Conservation (phyloP, 805 yeast genomes). For the Metschnikowia reukaufii region DNA sequence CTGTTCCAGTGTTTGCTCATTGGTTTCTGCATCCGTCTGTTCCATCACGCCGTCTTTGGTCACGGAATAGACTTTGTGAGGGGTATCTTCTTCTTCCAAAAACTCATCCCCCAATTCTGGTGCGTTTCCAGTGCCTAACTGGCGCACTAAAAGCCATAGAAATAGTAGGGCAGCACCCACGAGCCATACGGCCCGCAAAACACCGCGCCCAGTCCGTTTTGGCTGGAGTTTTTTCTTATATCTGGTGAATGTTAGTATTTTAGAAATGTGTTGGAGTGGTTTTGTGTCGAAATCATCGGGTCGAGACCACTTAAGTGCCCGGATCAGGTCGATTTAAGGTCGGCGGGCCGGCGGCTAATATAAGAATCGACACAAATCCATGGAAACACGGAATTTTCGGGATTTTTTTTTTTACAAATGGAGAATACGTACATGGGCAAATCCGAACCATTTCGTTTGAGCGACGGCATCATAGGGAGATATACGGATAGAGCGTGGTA, state of each 20-base stretch:
- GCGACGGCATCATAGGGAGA: slow-evolving; percentile 13
- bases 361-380: not conserved
- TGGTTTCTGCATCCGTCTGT: slow-evolving; percentile 8
- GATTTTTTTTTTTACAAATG: not conserved
- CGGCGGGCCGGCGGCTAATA: not conserved
- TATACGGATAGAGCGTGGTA: too few relatives aligned
- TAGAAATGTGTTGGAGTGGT: not conserved
- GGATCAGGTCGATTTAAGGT: not conserved
- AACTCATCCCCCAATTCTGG: not conserved
- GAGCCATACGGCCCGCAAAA: slow-evolving; percentile 8
- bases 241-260: slow-evolving; percentile 8
- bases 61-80: slow-evolving; percentile 28
- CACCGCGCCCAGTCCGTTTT: slow-evolving; percentile 14
- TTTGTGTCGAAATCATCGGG: not conserved
- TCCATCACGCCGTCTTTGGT: slow-evolving; percentile 33
- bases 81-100: slow-evolving; percentile 12
- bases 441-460: slow-evolving; percentile 35
- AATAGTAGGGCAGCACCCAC: slow-evolving; percentile 15
- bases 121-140: not conserved
- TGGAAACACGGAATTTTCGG: too few relatives aligned
- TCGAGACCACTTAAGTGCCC: not conserved
- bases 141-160: slow-evolving; percentile 7
- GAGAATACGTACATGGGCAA: slow-evolving; percentile 43
- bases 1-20: slow-evolving; percentile 25
- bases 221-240: slow-evolving; percentile 14